A percentile compares a stretch with the other conserved stretches of the same genome.
These are phyloP conservation scores for Penicillium daleae DNA, from an alignment of 495 filamentous ascomycete genomes.

Conservation along the genomic window DNA sequence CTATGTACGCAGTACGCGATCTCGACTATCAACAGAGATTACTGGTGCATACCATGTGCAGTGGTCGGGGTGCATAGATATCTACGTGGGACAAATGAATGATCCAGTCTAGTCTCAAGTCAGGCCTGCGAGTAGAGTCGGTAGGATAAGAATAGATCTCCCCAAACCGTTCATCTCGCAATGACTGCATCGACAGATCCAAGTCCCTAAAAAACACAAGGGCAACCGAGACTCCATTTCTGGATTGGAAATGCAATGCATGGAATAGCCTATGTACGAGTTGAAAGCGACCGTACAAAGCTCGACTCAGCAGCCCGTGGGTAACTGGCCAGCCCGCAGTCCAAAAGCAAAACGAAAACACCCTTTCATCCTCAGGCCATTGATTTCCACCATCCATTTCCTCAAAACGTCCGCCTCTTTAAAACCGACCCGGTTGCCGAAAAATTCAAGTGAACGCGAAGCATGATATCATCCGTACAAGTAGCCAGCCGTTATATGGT, in stretches of 20 bases:
- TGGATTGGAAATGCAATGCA: conserved; percentile 39
- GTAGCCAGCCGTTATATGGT: conserved; percentile 37
- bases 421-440: conserved; percentile 36
- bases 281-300: conserved; percentile 30
- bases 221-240: conserved; percentile 24
- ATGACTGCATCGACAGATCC: background rate
- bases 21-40: background rate
- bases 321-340: conserved; percentile 21
- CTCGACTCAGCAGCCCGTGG: conserved; percentile 15
- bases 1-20: background rate
- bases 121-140: background rate
- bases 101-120: background rate
- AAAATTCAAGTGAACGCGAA: conserved; percentile 39
- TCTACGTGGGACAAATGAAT: background rate
- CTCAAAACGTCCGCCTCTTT: conserved; percentile 21
- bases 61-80: background rate
- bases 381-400: conserved; percentile 29
- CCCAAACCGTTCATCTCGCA: background rate
- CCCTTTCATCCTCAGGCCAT: conserved; percentile 34
- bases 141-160: background rate
- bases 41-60: background rate
- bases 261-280: conserved; percentile 39
- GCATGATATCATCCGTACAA: conserved; percentile 44
- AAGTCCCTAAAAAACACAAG: background rate
- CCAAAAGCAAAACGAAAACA: conserved; percentile 15